Percentiles rank a stretch among this genome's conserved stretches.
Evolutionary conservation across 2,329 filamentous ascomycete species (phyloP).

Genomic region (Exutisphaerella laricina): DNA sequence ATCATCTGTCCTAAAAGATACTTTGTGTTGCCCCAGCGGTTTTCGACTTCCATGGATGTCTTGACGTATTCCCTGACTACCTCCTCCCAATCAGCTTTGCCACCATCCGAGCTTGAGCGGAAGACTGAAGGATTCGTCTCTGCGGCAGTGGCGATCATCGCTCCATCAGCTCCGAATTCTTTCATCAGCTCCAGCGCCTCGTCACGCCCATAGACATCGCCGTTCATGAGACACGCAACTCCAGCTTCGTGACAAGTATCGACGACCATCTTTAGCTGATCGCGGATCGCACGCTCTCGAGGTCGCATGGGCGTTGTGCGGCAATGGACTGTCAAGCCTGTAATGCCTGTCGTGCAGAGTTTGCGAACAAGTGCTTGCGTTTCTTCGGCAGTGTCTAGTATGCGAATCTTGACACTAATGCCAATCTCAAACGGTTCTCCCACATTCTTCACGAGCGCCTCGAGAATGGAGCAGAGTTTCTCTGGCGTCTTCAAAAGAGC

Average conservation of each 20-base stretch:
- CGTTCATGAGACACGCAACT: constrained; percentile 93
- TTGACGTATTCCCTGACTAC: constrained; percentile 72
- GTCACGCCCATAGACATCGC: constrained; percentile 73
- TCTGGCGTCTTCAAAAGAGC: constrained; percentile 83
- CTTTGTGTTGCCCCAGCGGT: constrained; percentile 89
- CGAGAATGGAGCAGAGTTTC: constrained; percentile 73
- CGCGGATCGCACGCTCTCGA: constrained; percentile 74
- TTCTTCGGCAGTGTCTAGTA: constrained; percentile 69
- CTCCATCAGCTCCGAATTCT: constrained; percentile 83
- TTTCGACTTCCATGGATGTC: constrained; percentile 69
- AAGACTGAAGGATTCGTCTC: constrained; percentile 92
- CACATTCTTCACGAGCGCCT: constrained; percentile 73
- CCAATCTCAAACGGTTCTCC: constrained; percentile 75
- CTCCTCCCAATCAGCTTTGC: constrained; percentile 66
- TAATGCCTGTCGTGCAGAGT: constrained; percentile 83
- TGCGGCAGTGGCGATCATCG: constrained; percentile 93
- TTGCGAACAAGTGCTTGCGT: constrained; percentile 72
- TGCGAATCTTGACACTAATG: constrained; percentile 93
- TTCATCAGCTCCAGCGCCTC: constrained; percentile 65
- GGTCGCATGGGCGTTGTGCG: constrained; percentile 95
- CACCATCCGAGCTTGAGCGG: constrained; percentile 61
- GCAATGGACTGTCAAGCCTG: constrained; percentile 87
- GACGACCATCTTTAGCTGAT: constrained; percentile 75
- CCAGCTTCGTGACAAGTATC: constrained; percentile 74
- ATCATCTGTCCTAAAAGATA: constrained; percentile 81